Conservation (phyloP, 2,329 filamentous ascomycete species). For the Xylariaceae sp. region DNA sequence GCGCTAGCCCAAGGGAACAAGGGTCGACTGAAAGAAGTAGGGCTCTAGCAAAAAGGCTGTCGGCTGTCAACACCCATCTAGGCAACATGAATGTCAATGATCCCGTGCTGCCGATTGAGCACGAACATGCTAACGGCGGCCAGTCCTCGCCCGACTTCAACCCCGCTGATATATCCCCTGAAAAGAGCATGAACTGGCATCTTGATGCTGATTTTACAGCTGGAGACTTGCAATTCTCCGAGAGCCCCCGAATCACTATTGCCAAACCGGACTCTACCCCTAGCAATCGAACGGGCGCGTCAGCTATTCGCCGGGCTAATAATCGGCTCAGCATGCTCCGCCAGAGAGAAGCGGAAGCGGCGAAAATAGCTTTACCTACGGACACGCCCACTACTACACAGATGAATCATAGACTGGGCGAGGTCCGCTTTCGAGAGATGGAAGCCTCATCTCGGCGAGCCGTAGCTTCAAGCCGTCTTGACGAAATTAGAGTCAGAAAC, state of each 20-base stretch:
- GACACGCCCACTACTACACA: slow-evolving; percentile 18
- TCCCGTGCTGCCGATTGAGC: slow-evolving; percentile 30
- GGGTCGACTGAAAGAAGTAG: slow-evolving; percentile 5
- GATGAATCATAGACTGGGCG: slow-evolving; percentile 46
- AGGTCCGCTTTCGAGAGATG: slow-evolving; percentile 44
- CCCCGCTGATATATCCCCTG: slow-evolving; percentile 37
- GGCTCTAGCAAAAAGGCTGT: not conserved
- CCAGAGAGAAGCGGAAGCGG: slow-evolving; percentile 34
- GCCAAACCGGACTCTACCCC: slow-evolving; percentile 26
- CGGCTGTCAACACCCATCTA: not conserved
- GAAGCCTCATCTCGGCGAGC: slow-evolving; percentile 44
- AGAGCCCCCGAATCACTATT: slow-evolving; percentile 50
- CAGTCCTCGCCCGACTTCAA: slow-evolving; percentile 24
- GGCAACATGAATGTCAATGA: slow-evolving; percentile 9
- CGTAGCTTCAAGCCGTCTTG: slow-evolving; percentile 47
- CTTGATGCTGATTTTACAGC: slow-evolving; percentile 56
- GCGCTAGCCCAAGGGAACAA: slow-evolving; percentile 17
- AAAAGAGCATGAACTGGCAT: slow-evolving; percentile 53
- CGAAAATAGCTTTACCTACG: slow-evolving; percentile 26
- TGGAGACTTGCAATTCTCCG: slow-evolving; percentile 51
- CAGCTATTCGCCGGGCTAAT: slow-evolving; percentile 32
- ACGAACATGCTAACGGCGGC: slow-evolving; percentile 22
- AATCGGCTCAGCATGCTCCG: slow-evolving; percentile 36
- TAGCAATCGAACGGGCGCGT: slow-evolving; percentile 9
- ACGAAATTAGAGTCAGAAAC: slow-evolving; percentile 51